These are phyloP conservation scores for Hymenotorrendiella dingleyae DNA, from an alignment of 2,329 filamentous ascomycete genomes.

Conservation along the genomic window DNA sequence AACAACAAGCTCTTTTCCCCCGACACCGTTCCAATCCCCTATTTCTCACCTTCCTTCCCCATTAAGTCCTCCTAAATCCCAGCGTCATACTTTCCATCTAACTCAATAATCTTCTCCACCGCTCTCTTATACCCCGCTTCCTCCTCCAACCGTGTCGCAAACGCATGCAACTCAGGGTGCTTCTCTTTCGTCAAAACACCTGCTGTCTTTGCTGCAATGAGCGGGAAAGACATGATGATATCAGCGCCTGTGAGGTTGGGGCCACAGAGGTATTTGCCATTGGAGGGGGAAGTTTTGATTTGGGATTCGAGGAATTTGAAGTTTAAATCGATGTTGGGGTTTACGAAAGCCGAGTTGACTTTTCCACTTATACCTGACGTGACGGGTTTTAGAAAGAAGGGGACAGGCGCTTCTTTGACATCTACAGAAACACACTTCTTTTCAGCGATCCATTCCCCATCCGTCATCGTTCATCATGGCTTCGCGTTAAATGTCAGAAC, in stretches of 20 bases:
- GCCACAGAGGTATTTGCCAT: constrained; percentile 46
- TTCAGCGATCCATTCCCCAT: no score
- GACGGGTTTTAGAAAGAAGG: constrained; percentile 65
- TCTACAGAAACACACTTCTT: no score
- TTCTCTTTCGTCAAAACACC: constrained; percentile 33
- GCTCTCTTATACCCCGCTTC: constrained; percentile 39
- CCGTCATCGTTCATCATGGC: no score
- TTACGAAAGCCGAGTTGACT: constrained; percentile 39
- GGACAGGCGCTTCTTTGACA: constrained; percentile 50
- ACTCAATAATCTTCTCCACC: constrained; percentile 43
- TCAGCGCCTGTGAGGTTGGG: constrained; percentile 43
- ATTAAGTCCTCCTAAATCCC: constrained; percentile 1
- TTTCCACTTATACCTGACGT: constrained; percentile 46
- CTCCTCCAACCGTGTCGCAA: constrained; percentile 38
- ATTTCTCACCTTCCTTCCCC: no score
- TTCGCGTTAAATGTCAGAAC: no score
- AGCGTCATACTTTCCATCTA: constrained; percentile 29
- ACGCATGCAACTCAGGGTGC: constrained; percentile 42
- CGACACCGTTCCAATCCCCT: no score
- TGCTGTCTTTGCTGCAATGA: constrained; percentile 37
- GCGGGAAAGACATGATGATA: constrained; percentile 45
- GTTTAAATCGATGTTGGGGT: constrained; percentile 41
- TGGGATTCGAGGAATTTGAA: constrained; percentile 46
- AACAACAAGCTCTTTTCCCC: no score
- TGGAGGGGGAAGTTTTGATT: constrained; percentile 38